Base-by-base conservation (phyloP, 1,139 yeast species). In the Taiozyma sp. region DNA sequence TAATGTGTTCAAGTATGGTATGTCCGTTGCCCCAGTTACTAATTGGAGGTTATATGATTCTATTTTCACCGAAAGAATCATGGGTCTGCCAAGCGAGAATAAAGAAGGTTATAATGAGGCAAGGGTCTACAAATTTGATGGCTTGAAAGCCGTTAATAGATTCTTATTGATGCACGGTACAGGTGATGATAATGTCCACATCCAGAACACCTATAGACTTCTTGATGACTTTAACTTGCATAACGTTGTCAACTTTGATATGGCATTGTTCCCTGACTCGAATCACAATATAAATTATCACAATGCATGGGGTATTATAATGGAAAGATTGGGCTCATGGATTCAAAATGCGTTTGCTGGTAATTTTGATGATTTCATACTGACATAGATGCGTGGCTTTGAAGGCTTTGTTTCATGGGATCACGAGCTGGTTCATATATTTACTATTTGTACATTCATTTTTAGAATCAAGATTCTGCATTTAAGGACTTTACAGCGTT, bases 171-270 rank as follows among this genome's bases (percentile, higher is more conserved):
- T 88, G 85, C 96, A 89, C 62, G 97, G 97, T 1, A 83, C 96
- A 0, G 91, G 89, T 9, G 97, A 89, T 67, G 97, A 89, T 63
- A 89, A 89, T 65, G 97, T 89, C 26, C 96, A 89, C 68, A 70
- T 88, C 56, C 96, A 88, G 63, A 87, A 89, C 65, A 83, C 90
- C 49, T 69, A 83, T 55, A 78, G 83, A 68, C 68, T 89, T 30
- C 59, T 88, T 39, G 95, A 89, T 65, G 69, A 77, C 52, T 74
- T 89, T 50, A 84, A 87, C 59, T 45, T 75, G 48, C 70, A 71
- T 28, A 71, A 71, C 11, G 78, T 88, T n/a, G 88, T 83, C 58
- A 89, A 89, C 65, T 89, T 83, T 63, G 97, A 89, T 60, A 73
- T 87, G 60, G 88, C 84, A 60, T 76, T 88, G 39, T 89, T 83